phyloP scores from a whole-genome alignment of 148 eudicot species.

The Polygonum maritimum region DNA sequence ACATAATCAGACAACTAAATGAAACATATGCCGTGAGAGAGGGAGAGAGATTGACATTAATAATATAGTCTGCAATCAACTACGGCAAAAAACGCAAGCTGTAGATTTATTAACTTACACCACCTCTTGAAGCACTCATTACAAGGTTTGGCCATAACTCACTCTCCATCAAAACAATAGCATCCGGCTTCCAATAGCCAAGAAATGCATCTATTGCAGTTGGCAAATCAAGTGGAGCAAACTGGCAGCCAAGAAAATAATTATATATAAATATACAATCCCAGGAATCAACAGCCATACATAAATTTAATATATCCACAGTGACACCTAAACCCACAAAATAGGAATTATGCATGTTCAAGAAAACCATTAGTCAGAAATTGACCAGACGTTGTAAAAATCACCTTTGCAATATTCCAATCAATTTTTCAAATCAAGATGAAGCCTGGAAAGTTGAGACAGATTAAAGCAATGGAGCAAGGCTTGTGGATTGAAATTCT shows the following conservation, averaged over 20 bases:
- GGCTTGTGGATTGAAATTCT: neutral
- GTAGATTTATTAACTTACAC: slow-evolving; percentile 35
- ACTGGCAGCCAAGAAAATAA: slow-evolving; percentile 33
- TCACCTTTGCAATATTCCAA: neutral
- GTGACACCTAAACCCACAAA: neutral
- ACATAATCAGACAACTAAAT: neutral
- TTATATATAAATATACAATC: neutral
- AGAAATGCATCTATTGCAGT: slow-evolving; percentile 69
- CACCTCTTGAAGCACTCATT: slow-evolving; percentile 64
- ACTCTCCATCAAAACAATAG: slow-evolving; percentile 70
- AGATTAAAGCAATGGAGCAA: neutral
- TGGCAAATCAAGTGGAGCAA: slow-evolving; percentile 89
- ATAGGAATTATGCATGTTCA: neutral
- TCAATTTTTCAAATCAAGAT: neutral
- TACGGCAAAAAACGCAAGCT: neutral
- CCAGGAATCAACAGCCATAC: neutral
- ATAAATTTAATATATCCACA: neutral
- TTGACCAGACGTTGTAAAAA: neutral
- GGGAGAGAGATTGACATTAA: neutral
- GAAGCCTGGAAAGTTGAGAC: neutral
- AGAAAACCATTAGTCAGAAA: neutral
- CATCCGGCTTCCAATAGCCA: slow-evolving; percentile 81
- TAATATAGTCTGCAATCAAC: neutral
- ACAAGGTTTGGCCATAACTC: slow-evolving; percentile 98
- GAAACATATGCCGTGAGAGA: neutral